Evolutionary conservation across 768 basidiomycete genomes (phyloP).

Genomic region (Amyloporia xantha): DNA sequence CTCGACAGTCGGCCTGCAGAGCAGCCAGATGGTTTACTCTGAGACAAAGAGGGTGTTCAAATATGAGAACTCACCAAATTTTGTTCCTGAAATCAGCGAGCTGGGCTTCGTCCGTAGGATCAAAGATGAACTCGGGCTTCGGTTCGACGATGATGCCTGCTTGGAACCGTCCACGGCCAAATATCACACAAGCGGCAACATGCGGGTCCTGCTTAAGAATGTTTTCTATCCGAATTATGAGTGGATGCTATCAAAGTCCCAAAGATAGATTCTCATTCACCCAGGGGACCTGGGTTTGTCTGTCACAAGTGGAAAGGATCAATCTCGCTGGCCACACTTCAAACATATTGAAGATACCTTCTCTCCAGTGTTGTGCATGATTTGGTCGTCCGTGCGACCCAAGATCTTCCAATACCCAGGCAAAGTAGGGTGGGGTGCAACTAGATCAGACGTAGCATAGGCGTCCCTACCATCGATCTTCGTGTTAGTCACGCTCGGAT

Average conservation of each 20-base stretch:
- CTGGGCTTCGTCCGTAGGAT: constrained; percentile 23
- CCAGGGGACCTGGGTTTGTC: constrained; percentile 34
- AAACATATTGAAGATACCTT: constrained; percentile 22
- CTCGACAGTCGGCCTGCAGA: constrained; percentile 27
- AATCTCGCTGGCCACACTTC: background rate
- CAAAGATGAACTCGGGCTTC: constrained; percentile 30
- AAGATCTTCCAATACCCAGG: constrained; percentile 29
- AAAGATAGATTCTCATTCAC: background rate
- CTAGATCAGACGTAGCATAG: constrained; percentile 36
- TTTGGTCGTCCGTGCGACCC: constrained; percentile 41
- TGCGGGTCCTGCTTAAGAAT: constrained; percentile 30
- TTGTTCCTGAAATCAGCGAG: constrained; percentile 28
- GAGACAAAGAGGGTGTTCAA: background rate
- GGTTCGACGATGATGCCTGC: constrained; percentile 35
- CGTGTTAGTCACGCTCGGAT: constrained; percentile 26
- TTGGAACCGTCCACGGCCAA: constrained; percentile 35
- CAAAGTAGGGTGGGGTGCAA: constrained; percentile 35
- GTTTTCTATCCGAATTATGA: constrained; percentile 19
- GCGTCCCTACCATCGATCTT: constrained; percentile 24
- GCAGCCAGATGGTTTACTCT: background rate
- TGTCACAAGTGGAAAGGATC: constrained; percentile 6
- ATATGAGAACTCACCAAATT: constrained; percentile 25
- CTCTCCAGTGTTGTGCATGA: constrained; percentile 37
- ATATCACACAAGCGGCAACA: constrained; percentile 30
- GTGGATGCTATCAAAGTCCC: constrained; percentile 6